Conservation (phyloP, 106 monocot genomes). For the Chionographis japonica region DNA sequence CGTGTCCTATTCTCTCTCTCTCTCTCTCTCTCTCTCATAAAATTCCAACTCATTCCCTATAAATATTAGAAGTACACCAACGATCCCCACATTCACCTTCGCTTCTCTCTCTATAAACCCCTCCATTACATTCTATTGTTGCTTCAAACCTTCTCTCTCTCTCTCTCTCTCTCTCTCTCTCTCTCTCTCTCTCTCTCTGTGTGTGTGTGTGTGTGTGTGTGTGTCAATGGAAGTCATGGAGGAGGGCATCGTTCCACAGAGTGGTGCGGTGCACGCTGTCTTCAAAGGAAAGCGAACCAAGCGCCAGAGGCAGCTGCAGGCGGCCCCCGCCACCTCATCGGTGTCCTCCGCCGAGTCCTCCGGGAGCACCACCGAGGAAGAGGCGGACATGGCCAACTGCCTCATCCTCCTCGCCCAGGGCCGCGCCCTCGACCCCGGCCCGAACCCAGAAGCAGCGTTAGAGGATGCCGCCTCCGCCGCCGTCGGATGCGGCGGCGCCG, state of each 20-base stretch:
- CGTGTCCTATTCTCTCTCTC: too few relatives aligned
- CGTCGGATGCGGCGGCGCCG: neutral
- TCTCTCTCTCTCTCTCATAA: conserved; percentile 8
- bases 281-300: conserved; percentile 42
- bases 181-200: neutral
- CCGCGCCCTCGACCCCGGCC: neutral
- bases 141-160: too few relatives aligned
- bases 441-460: too few relatives aligned
- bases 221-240: conserved; percentile 4
- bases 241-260: neutral
- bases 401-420: conserved; percentile 73
- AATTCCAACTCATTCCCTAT: too few relatives aligned
- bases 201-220: too few relatives aligned
- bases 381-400: conserved; percentile 70
- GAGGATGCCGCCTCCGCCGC: too few relatives aligned
- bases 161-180: neutral
- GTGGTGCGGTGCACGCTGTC: neutral
- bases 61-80: too few relatives aligned
- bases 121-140: too few relatives aligned
- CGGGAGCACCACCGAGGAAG: conserved; percentile 36
- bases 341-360: conserved; percentile 14
- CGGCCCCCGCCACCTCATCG: conserved; percentile 14
- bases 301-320: conserved; percentile 3
- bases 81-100: neutral
- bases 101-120: too few relatives aligned